Percentiles rank a stretch among this genome's conserved stretches.
Conservation (phyloP, 139 green algal genomes). For the Ettlia oleoabundans region DNA sequence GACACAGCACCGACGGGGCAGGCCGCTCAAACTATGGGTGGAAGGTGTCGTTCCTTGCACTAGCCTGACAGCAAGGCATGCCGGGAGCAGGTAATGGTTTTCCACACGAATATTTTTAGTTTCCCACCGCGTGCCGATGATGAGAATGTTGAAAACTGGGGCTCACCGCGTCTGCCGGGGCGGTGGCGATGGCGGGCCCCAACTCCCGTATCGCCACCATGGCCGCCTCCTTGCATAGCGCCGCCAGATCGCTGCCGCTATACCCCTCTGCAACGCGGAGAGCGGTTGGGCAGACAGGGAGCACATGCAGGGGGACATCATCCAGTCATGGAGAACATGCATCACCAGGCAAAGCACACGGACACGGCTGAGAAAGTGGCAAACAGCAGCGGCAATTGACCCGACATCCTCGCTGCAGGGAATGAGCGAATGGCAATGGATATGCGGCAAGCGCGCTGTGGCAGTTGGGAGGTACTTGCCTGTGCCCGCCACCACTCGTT, state of each 20-base stretch:
- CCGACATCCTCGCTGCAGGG: too few species aligned
- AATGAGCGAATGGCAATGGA: too few species aligned
- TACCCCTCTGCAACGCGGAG: conserved; percentile 66
- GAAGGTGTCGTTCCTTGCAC: too few species aligned
- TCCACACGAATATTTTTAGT: too few species aligned
- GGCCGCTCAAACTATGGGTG: too few species aligned
- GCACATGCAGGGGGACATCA: not conserved
- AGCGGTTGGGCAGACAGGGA: not conserved
- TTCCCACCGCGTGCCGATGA: too few species aligned
- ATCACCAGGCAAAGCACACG: too few species aligned
- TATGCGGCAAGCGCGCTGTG: too few species aligned
- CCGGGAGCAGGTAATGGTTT: not conserved
- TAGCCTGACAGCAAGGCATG: not conserved
- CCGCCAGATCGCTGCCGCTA: conserved; percentile 78
- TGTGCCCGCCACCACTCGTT: conserved; percentile 30
- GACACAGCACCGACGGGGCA: not conserved
- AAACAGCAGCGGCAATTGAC: not conserved
- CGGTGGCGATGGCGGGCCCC: conserved; percentile 15
- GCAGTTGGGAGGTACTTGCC: too few species aligned
- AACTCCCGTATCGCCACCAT: conserved; percentile 82
- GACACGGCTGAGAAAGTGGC: too few species aligned
- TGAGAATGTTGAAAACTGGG: not conserved
- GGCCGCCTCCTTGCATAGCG: conserved; percentile 83
- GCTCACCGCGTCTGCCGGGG: conserved; percentile 31
- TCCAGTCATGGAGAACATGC: too few species aligned